These are phyloP conservation scores for Xylaria sp. DNA, from an alignment of 2,329 filamentous ascomycete genomes.

Conservation along the genomic window DNA sequence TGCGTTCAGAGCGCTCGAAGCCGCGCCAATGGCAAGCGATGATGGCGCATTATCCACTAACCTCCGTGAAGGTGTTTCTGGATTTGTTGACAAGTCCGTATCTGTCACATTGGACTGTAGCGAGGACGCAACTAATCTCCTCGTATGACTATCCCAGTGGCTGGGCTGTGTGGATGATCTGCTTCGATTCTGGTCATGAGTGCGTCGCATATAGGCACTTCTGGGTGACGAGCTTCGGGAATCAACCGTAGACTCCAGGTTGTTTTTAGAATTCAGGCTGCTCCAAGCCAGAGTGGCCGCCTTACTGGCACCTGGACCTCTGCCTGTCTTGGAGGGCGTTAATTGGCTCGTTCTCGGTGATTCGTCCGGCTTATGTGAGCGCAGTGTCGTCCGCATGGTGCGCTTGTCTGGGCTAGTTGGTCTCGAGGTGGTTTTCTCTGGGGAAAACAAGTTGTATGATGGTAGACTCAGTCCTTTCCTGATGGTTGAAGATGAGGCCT, in stretches of 20 bases:
- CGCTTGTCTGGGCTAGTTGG: slow-evolving; percentile 57
- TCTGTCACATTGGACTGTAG: slow-evolving; percentile 30
- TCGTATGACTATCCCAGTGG: slow-evolving; percentile 52
- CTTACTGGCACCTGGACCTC: slow-evolving; percentile 53
- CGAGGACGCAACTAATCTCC: slow-evolving; percentile 43
- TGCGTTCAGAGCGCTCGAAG: slow-evolving; percentile 48
- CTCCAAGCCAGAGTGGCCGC: slow-evolving; percentile 61
- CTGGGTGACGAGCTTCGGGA: slow-evolving; percentile 12
- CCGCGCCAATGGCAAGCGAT: slow-evolving; percentile 49
- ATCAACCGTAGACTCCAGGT: slow-evolving; percentile 28
- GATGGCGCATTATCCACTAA: slow-evolving; percentile 42
- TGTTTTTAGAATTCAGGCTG: slow-evolving; percentile 36
- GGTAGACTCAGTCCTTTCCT: slow-evolving; percentile 27
- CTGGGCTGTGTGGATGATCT: slow-evolving; percentile 32
- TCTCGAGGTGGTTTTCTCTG: slow-evolving; percentile 37
- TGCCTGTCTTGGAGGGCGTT: slow-evolving; percentile 38
- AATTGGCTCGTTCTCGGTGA: slow-evolving; percentile 37
- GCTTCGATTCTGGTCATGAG: slow-evolving; percentile 26
- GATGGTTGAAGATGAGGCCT: slow-evolving; percentile 25
- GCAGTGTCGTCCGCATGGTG: slow-evolving; percentile 57
- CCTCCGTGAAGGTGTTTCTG: slow-evolving; percentile 32
- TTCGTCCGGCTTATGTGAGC: slow-evolving; percentile 45
- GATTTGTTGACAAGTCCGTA: slow-evolving; percentile 28
- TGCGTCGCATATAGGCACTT: slow-evolving; percentile 29
- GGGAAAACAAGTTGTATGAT: slow-evolving; percentile 30